Conservation (phyloP, 164 flowering plant species). For the Taxillus chinensis region DNA sequence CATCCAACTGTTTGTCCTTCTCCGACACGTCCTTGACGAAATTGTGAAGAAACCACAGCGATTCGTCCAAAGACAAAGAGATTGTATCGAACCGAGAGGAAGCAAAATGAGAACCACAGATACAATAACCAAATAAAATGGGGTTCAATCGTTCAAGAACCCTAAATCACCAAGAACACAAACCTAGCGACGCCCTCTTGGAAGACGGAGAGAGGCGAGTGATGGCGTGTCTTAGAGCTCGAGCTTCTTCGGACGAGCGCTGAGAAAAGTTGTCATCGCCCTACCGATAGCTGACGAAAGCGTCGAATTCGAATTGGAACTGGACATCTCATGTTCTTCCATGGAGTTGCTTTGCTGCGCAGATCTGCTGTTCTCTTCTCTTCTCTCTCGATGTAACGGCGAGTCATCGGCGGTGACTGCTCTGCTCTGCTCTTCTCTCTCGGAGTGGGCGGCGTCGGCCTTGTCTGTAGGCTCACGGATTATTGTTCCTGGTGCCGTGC, state of each 20-base stretch:
- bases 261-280: conserved; percentile 41
- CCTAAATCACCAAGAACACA: neutral
- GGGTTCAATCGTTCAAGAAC: neutral
- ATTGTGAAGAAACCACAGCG: conserved; percentile 42
- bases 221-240: conserved; percentile 24
- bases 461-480: no score
- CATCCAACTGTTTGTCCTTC: conserved; percentile 34
- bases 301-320: conserved; percentile 19
- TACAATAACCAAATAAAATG: neutral
- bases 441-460: no score
- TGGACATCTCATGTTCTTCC: conserved; percentile 11
- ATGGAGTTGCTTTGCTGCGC: neutral
- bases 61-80: conserved; percentile 53
- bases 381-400: no score
- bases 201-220: conserved; percentile 31
- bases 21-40: conserved; percentile 44
- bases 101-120: neutral
- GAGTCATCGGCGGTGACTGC: no score
- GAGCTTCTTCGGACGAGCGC: conserved; percentile 46
- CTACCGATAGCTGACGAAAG: conserved; percentile 42
- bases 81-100: conserved; percentile 12
- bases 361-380: no score
- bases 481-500: no score
- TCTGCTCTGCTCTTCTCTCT: no score
- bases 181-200: conserved; percentile 22